Percentiles rank a stretch among this genome's conserved stretches.
Evolutionary conservation across 805 yeast genomes (phyloP).

Genomic region (Blastobotrys americana): DNA sequence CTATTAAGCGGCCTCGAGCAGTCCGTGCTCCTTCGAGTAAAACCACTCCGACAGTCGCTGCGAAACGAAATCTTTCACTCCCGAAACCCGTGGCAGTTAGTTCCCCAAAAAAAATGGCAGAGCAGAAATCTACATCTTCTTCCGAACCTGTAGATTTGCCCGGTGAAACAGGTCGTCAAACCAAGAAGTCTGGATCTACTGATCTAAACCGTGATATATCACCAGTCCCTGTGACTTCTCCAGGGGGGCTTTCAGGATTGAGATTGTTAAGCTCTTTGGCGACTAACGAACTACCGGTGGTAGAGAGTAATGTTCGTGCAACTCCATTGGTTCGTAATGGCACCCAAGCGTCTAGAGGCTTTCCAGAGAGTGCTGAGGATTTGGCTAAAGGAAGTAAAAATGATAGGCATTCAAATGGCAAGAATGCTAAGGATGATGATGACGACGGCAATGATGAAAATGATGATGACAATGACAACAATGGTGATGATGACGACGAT

Average conservation of each 20-base stretch:
- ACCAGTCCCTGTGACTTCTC: neutral
- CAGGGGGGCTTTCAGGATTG: neutral
- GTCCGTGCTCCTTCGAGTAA: constrained; percentile 11
- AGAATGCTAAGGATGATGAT: too few species aligned
- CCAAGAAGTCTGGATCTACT: neutral
- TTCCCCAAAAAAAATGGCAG: neutral
- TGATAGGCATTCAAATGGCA: too few species aligned
- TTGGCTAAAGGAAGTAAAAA: neutral
- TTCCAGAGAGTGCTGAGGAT: neutral
- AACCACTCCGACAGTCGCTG: constrained; percentile 1
- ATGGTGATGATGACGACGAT: constrained; percentile 4
- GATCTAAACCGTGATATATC: neutral
- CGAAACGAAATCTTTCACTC: neutral
- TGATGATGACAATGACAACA: neutral
- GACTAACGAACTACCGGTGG: constrained; percentile 1
- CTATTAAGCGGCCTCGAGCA: constrained; percentile 9
- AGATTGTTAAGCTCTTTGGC: constrained; percentile 9
- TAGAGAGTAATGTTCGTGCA: neutral
- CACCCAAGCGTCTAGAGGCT: neutral
- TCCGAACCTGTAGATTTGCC: neutral
- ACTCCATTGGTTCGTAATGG: neutral
- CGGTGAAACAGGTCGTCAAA: too few species aligned
- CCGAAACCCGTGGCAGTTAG: constrained; percentile 1
- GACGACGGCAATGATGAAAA: neutral
- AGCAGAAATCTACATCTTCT: neutral